phyloP scores from a whole-genome alignment of 1,284 basidiomycete species.

The Tylopilus sp. region DNA sequence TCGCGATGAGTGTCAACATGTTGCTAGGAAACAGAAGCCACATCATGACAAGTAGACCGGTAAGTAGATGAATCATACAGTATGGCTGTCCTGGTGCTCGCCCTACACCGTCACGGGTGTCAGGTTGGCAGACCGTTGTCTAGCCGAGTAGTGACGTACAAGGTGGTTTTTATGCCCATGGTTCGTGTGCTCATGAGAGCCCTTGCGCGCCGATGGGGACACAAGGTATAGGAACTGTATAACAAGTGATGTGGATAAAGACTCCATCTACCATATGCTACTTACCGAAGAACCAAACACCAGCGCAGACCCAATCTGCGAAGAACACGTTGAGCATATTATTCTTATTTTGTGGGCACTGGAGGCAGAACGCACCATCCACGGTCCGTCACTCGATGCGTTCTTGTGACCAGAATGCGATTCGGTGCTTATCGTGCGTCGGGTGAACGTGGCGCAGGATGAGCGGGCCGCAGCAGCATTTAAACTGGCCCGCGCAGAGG shows the following conservation, averaged over 20 bases:
- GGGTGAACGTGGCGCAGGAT: conserved; percentile 12
- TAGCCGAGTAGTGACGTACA: conserved; percentile 20
- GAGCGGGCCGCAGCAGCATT: conserved; percentile 8
- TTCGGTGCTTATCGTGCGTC: conserved; percentile 28
- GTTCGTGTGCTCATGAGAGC: conserved; percentile 20
- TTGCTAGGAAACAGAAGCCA: conserved; percentile 18
- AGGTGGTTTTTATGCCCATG: conserved; percentile 22
- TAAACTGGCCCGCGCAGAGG: conserved; percentile 7
- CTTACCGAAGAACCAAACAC: conserved; percentile 32
- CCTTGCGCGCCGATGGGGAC: conserved; percentile 28
- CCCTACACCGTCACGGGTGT: conserved; percentile 19
- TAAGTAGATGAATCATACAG: conserved; percentile 11
- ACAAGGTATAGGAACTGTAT: conserved; percentile 31
- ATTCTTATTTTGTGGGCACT: background rate
- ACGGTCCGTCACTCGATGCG: conserved; percentile 22
- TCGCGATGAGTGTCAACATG: conserved; percentile 11
- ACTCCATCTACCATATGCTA: background rate
- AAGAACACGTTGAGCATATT: background rate
- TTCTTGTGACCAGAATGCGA: conserved; percentile 21
- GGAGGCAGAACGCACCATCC: conserved; percentile 26
- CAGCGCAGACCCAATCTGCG: conserved; percentile 32
- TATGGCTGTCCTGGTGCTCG: conserved; percentile 7
- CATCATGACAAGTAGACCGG: conserved; percentile 1
- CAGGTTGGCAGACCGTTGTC: conserved; percentile 6
- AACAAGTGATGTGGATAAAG: background rate